A percentile compares a stretch with the other conserved stretches of the same genome.
Evolutionary conservation across 2,329 filamentous ascomycete genomes (phyloP).

Genomic region (Thielaviopsis cerberus): DNA sequence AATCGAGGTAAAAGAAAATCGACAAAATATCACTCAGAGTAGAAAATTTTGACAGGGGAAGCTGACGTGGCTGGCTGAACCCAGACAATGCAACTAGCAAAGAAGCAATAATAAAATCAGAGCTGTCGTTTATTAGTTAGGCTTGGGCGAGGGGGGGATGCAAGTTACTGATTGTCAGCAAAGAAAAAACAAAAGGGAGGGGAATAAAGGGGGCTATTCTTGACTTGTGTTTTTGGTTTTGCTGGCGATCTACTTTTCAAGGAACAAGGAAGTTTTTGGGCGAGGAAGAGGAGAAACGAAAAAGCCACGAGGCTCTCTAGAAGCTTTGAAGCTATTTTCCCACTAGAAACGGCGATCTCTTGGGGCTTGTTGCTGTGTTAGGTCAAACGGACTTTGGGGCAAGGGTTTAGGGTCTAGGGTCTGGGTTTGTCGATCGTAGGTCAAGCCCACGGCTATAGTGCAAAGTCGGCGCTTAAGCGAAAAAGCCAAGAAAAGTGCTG

Average conservation of each 20-base stretch:
- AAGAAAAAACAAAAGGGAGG: not conserved
- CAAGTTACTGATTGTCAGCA: not conserved
- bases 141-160: too few relatives aligned
- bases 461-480: not conserved
- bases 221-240: not conserved
- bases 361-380: too few relatives aligned
- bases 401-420: too few relatives aligned
- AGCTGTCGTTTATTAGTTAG: too few relatives aligned
- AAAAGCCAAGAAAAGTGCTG: not conserved
- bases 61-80: not conserved
- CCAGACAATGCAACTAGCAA: not conserved
- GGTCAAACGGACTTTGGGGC: too few relatives aligned
- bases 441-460: not conserved
- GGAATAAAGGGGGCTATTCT: not conserved
- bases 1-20: too few relatives aligned
- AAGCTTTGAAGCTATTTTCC: not conserved
- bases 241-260: not conserved
- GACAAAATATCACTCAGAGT: not conserved
- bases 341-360: not conserved
- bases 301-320: not conserved
- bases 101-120: too few relatives aligned
- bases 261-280: too few relatives aligned
- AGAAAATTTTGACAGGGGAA: not conserved
- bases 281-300: not conserved
- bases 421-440: too few relatives aligned